A percentile compares a stretch with the other conserved stretches of the same genome.
Evolutionary conservation across 805 yeast genomes (phyloP).

Genomic region (Lachancea thermotolerans): DNA sequence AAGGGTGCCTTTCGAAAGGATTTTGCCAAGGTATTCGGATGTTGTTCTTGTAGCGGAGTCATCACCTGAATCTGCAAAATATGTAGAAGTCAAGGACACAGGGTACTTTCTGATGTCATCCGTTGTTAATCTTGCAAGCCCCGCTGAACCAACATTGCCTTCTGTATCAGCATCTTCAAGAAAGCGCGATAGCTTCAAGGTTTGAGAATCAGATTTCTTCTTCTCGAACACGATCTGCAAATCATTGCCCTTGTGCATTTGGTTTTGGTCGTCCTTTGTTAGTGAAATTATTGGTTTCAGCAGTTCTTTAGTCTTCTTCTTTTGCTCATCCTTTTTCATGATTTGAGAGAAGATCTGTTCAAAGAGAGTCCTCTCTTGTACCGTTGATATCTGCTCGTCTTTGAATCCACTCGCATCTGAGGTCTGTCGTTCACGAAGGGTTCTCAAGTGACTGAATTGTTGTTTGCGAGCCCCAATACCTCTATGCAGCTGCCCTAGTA

Average conservation of each 20-base stretch:
- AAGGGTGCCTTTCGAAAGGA: not conserved
- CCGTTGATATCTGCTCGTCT: conserved; percentile 17
- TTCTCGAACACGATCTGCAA: conserved; percentile 20
- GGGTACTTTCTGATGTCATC: conserved; percentile 24
- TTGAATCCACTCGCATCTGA: conserved; percentile 11
- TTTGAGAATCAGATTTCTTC: conserved; percentile 11
- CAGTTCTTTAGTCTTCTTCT: conserved; percentile 11
- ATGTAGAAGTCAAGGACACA: conserved; percentile 17
- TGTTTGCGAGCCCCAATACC: not conserved
- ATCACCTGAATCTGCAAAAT: conserved; percentile 6
- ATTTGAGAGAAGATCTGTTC: conserved; percentile 23
- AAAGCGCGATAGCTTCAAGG: conserved; percentile 14
- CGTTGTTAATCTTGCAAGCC: conserved; percentile 16
- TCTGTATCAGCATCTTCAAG: conserved; percentile 10
- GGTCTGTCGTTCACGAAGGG: not conserved
- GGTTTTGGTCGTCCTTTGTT: not conserved
- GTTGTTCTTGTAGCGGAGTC: not conserved
- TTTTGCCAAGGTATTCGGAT: not conserved
- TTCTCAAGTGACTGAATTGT: not conserved
- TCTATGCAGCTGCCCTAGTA: not conserved
- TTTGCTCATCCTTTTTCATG: conserved; percentile 19
- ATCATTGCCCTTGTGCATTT: conserved; percentile 1
- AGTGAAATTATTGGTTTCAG: conserved; percentile 5
- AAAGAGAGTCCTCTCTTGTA: conserved; percentile 24
- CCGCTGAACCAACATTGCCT: conserved; percentile 7